Percentiles rank a stretch among this genome's conserved stretches.
Evolutionary conservation across 2,329 filamentous ascomycete species (phyloP).

Genomic region (Cladorrhinum sp.): DNA sequence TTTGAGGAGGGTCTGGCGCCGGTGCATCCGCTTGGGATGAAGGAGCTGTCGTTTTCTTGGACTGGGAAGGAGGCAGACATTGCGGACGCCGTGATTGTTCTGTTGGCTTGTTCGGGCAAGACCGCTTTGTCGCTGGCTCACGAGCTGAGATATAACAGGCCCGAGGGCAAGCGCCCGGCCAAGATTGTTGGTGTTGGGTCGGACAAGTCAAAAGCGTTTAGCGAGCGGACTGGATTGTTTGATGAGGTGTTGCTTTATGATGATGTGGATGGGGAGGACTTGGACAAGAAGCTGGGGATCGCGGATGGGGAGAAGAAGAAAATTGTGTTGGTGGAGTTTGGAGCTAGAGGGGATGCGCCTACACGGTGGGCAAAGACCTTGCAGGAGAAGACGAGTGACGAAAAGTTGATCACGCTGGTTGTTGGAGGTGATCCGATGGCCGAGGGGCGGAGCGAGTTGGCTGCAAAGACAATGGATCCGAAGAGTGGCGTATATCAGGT

Average conservation of each 20-base stretch:
- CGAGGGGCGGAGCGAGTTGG: background rate
- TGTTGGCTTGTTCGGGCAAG: conserved; percentile 18
- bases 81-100: conserved; percentile 10
- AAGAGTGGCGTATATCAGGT: conserved; percentile 12
- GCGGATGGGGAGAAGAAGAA: background rate
- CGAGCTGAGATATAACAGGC: conserved; percentile 10
- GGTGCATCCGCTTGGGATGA: conserved; percentile 9
- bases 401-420: conserved; percentile 10
- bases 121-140: conserved; percentile 16
- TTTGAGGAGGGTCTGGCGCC: conserved; percentile 4
- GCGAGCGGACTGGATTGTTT: conserved; percentile 11
- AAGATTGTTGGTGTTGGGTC: conserved; percentile 17
- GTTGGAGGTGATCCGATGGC: conserved; percentile 10
- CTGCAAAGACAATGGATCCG: background rate
- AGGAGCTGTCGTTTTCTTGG: conserved; percentile 3
- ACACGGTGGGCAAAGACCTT: conserved; percentile 10
- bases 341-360: conserved; percentile 11
- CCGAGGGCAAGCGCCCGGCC: background rate
- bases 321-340: conserved; percentile 18
- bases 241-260: conserved; percentile 16
- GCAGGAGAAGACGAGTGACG: background rate
- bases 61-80: conserved; percentile 13
- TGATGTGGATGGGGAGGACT: background rate
- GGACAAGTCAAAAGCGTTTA: conserved; percentile 10
- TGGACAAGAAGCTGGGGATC: background rate